Base-by-base conservation (phyloP, 306 rosid genomes). In the Urtica urens region DNA sequence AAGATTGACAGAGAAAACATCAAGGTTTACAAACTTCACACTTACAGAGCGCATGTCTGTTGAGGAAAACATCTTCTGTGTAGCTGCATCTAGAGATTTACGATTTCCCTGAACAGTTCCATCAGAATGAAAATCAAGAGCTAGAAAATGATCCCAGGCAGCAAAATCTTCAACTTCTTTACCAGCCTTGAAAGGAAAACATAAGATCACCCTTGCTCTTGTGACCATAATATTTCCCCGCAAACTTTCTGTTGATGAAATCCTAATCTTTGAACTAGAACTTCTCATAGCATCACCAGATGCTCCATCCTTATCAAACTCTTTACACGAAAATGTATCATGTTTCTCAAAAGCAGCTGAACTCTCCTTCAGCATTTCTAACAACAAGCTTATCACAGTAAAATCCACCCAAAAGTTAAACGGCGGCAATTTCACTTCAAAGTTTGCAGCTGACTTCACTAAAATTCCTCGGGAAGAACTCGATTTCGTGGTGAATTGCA, bases 321-420 rank as follows among this genome's bases (percentile, higher is more conserved):
- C 51, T 55, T 65, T 60, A 13, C 63, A 62, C 17, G 49, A 13
- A 57, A 41, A 46, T 59, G 49, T 65, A 39, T 68, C 68, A 48
- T 46, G 52, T 61, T 55, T 42, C 42, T 72, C 77, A 67, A 72
- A 58, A 47, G 77, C 60, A 24, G 70, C 67, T 55, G 46, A 75
- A 62, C 84, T 58, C 52, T 68, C 86, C 49, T 55, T 53, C 10
- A 70, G 61, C 63, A 79, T 68, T 58, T 71, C 65, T 52, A 48
- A 24, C 27, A 90, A 35, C 67, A 35, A 48, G 29, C 55, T 57
- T 43, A 84, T 65, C 49, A 73, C 72, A 34, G 84, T 41, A 63
- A 72, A 84, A 38, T 79, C 74, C 58, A 81, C 81, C 97, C 97
- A 90, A 60, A 73, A 64, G 66, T 67, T 46, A 65, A 90, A 65